Evolutionary conservation across 768 basidiomycete species (phyloP), one percentile per base, ranked within the genome.

Genomic region (Tricholoma saponaceum): DNA sequence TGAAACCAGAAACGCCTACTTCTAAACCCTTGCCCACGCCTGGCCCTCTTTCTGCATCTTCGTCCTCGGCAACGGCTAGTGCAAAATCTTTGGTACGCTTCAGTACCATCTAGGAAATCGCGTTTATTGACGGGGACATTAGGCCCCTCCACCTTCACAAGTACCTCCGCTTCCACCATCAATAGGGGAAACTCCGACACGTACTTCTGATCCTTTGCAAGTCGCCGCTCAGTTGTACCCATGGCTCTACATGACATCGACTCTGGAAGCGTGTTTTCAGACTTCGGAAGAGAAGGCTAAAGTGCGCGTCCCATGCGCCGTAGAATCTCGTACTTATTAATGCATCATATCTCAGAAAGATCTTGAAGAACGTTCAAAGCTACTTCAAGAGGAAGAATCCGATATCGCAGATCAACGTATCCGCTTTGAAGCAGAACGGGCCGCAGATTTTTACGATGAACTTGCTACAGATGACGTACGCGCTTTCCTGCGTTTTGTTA

Each of bases 241-340:
- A 58, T 86, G 84, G 85, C 57, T 79, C 26, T 81, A 80, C 61
- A 86, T 87, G 84, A 75, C 76, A 4, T 78, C 81, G 10, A 80
- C 79, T 1, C 69, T 86, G 30, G 80, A 84, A 14, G 79, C 79
- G 2, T 79, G 76, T 55, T 79, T 83, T 63, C 60, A 75, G 18
- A 58, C 67, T 14, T 70, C 79, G 12, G 73, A 79, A 64, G 61
- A 69, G 47, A 55, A 69, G 16, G 76, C 76, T 4, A 69, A 67
- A 55, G 77, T 70, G 60, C 9, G 72, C 61, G n/a, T 49, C 25
- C 10, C 20, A 13, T 54, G 52, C 52, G 51, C 12, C 7, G 23
- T n/a, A 22, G n/a, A 6, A 28, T 22, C 13, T 18, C 32, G 54
- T 35, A 22, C 25, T 32, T 32, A 9, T 6, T 22, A 25, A 28